Percentiles rank a stretch among this genome's conserved stretches.
Conservation (phyloP, 768 basidiomycete species). For the Boletus edulis region DNA sequence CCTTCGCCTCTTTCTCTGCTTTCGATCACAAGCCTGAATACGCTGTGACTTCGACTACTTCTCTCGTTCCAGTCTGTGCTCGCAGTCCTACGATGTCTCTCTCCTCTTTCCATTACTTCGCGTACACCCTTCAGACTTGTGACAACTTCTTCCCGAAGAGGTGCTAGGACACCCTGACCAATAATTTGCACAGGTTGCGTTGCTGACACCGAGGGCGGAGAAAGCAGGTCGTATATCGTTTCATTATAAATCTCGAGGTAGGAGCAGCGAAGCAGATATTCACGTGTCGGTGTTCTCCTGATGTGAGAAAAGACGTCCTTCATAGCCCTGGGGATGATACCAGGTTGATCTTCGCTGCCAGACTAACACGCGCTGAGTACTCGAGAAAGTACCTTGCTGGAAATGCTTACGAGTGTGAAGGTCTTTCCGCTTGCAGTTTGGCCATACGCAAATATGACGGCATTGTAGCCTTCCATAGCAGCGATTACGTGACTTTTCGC, state of each 20-base stretch:
- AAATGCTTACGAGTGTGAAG: constrained; percentile 50
- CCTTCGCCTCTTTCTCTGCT: constrained; percentile 70
- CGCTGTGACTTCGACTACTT: constrained; percentile 91
- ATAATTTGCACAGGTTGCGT: constrained; percentile 70
- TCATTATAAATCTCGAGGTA: constrained; percentile 99
- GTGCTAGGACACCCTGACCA: constrained; percentile 66
- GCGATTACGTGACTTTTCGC: constrained; percentile 80
- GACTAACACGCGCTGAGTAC: constrained; percentile 36
- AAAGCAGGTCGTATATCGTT: constrained; percentile 80
- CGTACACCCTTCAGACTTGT: constrained; percentile 83
- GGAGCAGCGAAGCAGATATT: constrained; percentile 93
- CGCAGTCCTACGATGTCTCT: constrained; percentile 84
- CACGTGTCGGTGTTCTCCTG: constrained; percentile 69
- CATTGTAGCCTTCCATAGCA: constrained; percentile 96
- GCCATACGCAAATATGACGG: constrained; percentile 92
- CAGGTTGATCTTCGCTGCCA: constrained; percentile 82
- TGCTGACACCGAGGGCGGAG: constrained; percentile 55
- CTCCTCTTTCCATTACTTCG: constrained; percentile 82
- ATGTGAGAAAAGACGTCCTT: constrained; percentile 89
- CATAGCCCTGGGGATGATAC: constrained; percentile 92
- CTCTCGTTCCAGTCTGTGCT: constrained; percentile 99
- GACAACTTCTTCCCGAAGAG: constrained; percentile 91
- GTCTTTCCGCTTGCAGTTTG: constrained; percentile 86
- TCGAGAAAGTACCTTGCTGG: constrained; percentile 33
- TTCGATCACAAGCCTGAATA: constrained; percentile 91